Conservation (phyloP, 2,329 filamentous ascomycete species). For the Ploettnerulaceae sp. region DNA sequence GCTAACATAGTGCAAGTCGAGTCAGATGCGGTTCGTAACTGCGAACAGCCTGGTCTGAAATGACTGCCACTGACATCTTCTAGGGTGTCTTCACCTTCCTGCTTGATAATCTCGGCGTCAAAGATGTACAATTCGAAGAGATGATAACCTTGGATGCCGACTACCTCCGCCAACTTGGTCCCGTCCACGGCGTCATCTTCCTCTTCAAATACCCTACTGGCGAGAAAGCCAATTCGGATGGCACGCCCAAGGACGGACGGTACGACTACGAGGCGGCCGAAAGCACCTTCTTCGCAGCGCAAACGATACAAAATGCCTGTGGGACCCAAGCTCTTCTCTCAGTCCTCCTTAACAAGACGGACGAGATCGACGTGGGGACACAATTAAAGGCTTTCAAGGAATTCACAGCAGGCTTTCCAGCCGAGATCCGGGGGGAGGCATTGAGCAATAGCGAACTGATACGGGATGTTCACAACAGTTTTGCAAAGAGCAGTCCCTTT, state of each 20-base stretch:
- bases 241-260: constrained; percentile 68
- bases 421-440: constrained; percentile 63
- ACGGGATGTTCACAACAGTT: constrained; percentile 65
- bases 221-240: constrained; percentile 50
- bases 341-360: constrained; percentile 80
- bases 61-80: constrained; percentile 20
- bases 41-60: neutral
- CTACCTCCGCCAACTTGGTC: constrained; percentile 63
- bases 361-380: constrained; percentile 54
- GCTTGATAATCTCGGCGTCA: constrained; percentile 85
- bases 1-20: constrained; percentile 54
- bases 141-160: constrained; percentile 82
- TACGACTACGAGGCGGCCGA: constrained; percentile 74
- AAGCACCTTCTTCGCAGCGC: constrained; percentile 85
- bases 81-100: constrained; percentile 95
- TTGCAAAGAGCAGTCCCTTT: constrained; percentile 78
- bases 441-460: constrained; percentile 61
- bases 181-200: constrained; percentile 94
- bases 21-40: constrained; percentile 75
- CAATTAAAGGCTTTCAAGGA: constrained; percentile 64
- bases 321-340: constrained; percentile 93
- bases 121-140: constrained; percentile 95
- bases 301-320: constrained; percentile 98
- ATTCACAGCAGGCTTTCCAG: constrained; percentile 64
- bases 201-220: constrained; percentile 94